Base-by-base conservation (phyloP, 2,329 filamentous ascomycete genomes). In the Alternaria postmessia region DNA sequence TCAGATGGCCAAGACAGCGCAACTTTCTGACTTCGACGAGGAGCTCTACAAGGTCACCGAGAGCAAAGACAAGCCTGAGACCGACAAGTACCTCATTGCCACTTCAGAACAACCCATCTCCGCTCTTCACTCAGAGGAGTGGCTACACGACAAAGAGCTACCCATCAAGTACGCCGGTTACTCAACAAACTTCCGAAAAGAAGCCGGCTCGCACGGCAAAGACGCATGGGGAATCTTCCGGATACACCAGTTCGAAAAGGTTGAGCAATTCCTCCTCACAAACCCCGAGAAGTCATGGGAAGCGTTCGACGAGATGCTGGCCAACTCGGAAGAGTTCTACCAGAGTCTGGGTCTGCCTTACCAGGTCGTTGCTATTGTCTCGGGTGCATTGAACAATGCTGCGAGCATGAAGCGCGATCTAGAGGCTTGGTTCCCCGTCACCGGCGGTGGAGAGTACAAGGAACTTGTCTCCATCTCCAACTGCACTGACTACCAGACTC, bases 171-270 rank as follows among this genome's bases (percentile, higher is more conserved):
- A 84, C 69, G 83, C 93, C 43, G 95, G 95, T 7, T 97, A 94
- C 83, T 94, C 90, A 70, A 97, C 94, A 30, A 97, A 94, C 80
- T 99, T 97, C 84, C 88, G 95, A 70, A 94, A 96, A 81, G 95
- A 99, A 79, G 95, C 95, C 41, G 95, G 95, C 54, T 89, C 92
- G 20, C 94, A 95, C 75, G 91, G 93, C 30, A 91, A 93, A 77
- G 93, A 99, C 78, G 94, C 94, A 1, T 99, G 95, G 95, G 95
- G 95, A 57, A 93, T 98, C 63, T 99, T 97, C 87, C 90, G 95
- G 66, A 94, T 98, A 28, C 95, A 99, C 79, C 94, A 99, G 79
- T 99, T 98, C 74, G 94, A 98, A 80, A 97, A 77, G 68, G 71
- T 77, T 4, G 75, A 77, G 63, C 75, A 78, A 46, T 78, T 78